Base-by-base conservation (phyloP, 1,284 basidiomycete species). In the Trametes sp. region DNA sequence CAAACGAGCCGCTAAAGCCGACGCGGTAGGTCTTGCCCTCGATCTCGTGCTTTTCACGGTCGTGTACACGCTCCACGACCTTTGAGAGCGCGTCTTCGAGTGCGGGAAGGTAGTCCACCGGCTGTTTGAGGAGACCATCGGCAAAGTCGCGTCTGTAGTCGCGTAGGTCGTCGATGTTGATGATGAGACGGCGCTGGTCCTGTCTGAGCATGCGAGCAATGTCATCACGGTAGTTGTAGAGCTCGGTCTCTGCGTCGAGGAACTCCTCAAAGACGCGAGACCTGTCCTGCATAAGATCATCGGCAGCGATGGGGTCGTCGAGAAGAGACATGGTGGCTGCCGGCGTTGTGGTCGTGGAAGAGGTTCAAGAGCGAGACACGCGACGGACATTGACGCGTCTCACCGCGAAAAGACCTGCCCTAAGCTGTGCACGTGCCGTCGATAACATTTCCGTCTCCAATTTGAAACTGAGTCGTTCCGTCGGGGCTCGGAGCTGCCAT, bases 1-100 rank as follows among this genome's bases (percentile, higher is more conserved):
- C 98, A 76, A 99, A 99, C n/a, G 94, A 97, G 59, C 98, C 98
- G 68, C 93, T 91, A 75, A 99, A 88, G n/a, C 97, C 98, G 62
- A 98, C 85, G 70, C 93, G 92, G 77, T 89, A 95, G 65, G 82
- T 87, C 75, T 92, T 96, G 64, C 85, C 87, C 41, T 87, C 81
- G 63, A 95, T 88, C 55, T 94, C 89, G 78, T 96, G 90, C 80
- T 98, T 97, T 54, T 90, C 85, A 7, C 84, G 80, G 75, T 96
- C 92, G 72, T 91, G 87, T 5, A 93, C 81, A 65, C 88, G 87
- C 71, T 92, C 83, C 48, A 98, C 87, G 59, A 96, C 83, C 65
- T 87, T 87, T 23, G 82, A 72, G 5, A 99, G 84, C 11, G 96
- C 98, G 36, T 88, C 87, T 65, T 99, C 96, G 64, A 98, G 91